Base-by-base conservation (phyloP, 768 basidiomycete species). In the Boletellus ananiceps region DNA sequence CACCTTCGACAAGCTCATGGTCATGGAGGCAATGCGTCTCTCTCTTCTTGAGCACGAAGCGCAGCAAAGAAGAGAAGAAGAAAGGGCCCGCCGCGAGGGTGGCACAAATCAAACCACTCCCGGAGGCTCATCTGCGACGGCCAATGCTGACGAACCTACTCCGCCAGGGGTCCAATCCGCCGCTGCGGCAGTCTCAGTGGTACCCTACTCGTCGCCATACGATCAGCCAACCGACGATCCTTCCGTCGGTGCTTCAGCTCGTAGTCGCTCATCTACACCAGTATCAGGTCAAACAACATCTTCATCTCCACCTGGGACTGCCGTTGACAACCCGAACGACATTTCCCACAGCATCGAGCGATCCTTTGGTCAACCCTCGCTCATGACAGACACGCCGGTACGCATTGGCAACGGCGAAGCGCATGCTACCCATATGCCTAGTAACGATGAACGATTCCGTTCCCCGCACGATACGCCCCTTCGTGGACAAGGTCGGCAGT, bases 1-100 rank as follows among this genome's bases (percentile, higher is more conserved):
- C 37, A 57, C 47, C 16, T 48, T 18, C 3, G 40, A 32, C 35
- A 54, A 99, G 92, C 71, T 99, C 38, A 97, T 98, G 95, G 74
- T 99, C 47, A 94, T 94, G 90, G 96, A 98, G 71, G 96, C 96
- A 5, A 98, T 99, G 93, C 83, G 95, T 47, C 72, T 96, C 49
- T 96, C 93, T 23, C 74, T 97, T 56, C 65, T 96, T 41, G 95
- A 98, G 50, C 93, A 98, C 61, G 94, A 97, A 69, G 93, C 93
- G 60, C 88, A 93, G 47, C 91, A 93, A 63, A 78, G 82, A 59
- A 83, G 81, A 61, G 81, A 88, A 49, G 85, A 82, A 59, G 81
- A 86, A 66, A 83, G 79, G 68, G 78, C 70, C 60, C 82, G 80
- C 68, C 73, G 72, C 43, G 74, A 74, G 38, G 71, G 67, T 27